Conservation (phyloP, 495 filamentous ascomycete genomes). For the Xanthoparmelia taractica region DNA sequence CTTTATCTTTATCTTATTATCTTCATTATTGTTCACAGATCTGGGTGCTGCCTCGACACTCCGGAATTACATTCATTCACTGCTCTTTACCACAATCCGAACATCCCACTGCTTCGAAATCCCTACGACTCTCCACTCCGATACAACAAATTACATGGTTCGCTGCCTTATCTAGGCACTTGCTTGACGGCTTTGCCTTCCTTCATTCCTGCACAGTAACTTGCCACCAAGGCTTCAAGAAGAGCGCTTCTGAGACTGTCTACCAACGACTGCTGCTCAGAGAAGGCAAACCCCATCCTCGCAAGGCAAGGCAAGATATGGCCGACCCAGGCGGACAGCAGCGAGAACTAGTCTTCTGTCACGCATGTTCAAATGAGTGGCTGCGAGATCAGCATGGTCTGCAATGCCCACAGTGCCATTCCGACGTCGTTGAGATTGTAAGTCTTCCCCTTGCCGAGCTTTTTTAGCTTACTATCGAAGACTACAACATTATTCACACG, state of each 20-base stretch:
- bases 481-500: not conserved
- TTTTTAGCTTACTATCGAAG: not conserved
- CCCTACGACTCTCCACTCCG: not conserved
- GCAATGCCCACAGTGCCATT: conserved; percentile 65
- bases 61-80: not conserved
- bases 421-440: conserved; percentile 82
- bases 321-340: conserved; percentile 30
- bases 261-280: not conserved
- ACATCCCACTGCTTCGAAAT: not conserved
- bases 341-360: conserved; percentile 73
- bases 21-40: not conserved
- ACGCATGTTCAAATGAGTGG: conserved; percentile 74
- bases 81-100: not conserved
- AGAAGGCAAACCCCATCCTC: not conserved
- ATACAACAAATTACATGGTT: not conserved
- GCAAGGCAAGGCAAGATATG: conserved; percentile 10
- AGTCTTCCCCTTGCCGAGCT: conserved; percentile 26
- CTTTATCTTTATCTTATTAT: no score
- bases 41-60: no score
- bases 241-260: not conserved
- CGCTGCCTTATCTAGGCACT: not conserved
- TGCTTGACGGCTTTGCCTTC: not conserved
- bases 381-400: conserved; percentile 58
- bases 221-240: not conserved
- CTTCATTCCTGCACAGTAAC: not conserved